These are phyloP conservation scores for Scutellaria minor DNA, from an alignment of 257 asterid species.

Conservation along the genomic window DNA sequence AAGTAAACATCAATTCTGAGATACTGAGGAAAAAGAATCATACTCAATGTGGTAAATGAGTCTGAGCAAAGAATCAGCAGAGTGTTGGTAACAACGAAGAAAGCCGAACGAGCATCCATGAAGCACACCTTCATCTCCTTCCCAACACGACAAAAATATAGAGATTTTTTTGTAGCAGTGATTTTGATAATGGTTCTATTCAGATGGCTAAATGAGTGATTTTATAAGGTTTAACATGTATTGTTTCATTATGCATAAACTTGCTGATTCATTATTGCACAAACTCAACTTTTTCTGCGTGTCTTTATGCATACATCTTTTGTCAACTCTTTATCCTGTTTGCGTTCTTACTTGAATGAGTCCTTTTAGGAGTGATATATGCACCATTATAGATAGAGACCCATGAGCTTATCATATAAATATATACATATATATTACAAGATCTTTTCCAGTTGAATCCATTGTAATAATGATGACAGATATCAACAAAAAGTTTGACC, in stretches of 20 bases:
- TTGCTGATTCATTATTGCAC: constrained; percentile 24
- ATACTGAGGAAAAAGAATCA: not conserved
- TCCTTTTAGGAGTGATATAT: not conserved
- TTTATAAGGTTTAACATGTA: not conserved
- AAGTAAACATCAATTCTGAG: not conserved
- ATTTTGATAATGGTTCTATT: not conserved
- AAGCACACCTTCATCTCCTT: not conserved
- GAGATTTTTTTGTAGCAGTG: not conserved
- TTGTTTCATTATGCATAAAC: not conserved
- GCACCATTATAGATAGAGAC: constrained; percentile 11
- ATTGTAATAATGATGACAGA: constrained; percentile 15
- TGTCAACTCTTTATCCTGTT: not conserved
- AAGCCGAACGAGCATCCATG: constrained; percentile 36
- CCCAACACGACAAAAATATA: not conserved
- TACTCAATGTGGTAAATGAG: constrained; percentile 37
- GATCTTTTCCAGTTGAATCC: not conserved
- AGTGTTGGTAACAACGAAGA: constrained; percentile 23
- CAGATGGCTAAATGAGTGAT: not conserved
- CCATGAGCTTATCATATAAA: not conserved
- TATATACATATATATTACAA: not conserved
- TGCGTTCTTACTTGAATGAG: too few relatives aligned
- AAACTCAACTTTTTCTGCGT: constrained; percentile 22
- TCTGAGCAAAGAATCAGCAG: constrained; percentile 36
- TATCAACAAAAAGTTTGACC: constrained; percentile 11
- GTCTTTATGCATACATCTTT: not conserved